Base-by-base conservation (phyloP, 164 flowering plant species). In the Vitis labrusca region DNA sequence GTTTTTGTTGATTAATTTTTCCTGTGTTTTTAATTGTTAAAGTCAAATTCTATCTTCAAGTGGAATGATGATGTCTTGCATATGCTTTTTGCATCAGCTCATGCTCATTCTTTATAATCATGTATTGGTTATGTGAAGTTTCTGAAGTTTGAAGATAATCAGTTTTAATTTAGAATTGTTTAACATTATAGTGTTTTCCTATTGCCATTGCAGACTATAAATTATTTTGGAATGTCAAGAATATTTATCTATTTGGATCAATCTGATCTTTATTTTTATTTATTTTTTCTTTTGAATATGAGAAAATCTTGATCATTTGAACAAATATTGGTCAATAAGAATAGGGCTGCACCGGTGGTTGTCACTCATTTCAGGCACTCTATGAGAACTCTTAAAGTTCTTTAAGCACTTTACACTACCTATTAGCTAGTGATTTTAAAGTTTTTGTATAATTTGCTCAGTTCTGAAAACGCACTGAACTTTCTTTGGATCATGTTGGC, bases 401-500 rank as follows among this genome's bases (percentile, higher is more conserved):
- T 29, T 52, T 12, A 65, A 57, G 57, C 51, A 14, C 17, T 58
- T 60, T n/a, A 2, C 19, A n/a, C 51, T 1, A 6, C 3, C 2
- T 63, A 19, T 19, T 19, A 19, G 54, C 19, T 10, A 14, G 29
- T 67, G 30, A 47, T 57, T 52, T 10, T n/a, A 32, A 54, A 9
- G 6, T 48, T 14, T 37, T 48, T 9, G 7, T 19, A 6, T 14
- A 16, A 17, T 59, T n/a, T 57, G 37, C n/a, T n/a, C n/a, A 5
- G 13, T n/a, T 12, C 1, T 27, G 14, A 60, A 29, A 60, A 10
- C 11, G 49, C 49, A 5, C 19, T 66, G 52, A 49, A 11, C 12
- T 12, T 60, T 65, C n/a, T 29, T 9, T 47, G 0, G 61, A 15
- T 67, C 9, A 14, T 30, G 5, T 63, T 54, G 23, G 69, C 76